phyloP scores from a whole-genome alignment of 2,329 filamentous ascomycete genomes.

The Apiospora rasikravindrae region DNA sequence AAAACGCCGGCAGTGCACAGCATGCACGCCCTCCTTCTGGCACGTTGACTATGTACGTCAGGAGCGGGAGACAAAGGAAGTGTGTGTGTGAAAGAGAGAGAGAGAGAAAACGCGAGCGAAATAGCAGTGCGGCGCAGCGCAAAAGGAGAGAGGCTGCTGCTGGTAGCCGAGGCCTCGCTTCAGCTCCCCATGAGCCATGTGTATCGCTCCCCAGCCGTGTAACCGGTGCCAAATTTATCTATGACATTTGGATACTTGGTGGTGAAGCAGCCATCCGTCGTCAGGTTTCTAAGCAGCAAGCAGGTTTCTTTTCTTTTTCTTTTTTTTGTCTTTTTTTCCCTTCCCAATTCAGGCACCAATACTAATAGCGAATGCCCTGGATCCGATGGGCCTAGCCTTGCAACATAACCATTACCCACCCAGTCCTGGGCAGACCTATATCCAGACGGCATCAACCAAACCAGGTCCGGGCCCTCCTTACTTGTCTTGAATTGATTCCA shows the following conservation, averaged over 20 bases:
- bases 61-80: no score
- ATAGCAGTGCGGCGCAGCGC: no score
- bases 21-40: neutral
- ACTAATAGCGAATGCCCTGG: neutral
- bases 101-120: neutral
- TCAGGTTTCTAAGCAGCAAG: neutral
- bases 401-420: neutral
- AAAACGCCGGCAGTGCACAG: neutral
- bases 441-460: neutral
- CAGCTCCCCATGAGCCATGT: neutral
- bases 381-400: neutral
- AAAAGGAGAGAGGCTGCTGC: no score
- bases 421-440: neutral
- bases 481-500: neutral
- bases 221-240: neutral
- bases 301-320: neutral
- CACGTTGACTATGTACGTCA: neutral
- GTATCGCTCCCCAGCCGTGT: neutral
- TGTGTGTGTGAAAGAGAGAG: no score
- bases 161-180: constrained; percentile 1
- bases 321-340: neutral
- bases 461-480: neutral
- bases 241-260: neutral
- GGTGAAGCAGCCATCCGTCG: neutral
- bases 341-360: neutral